phyloP scores from a whole-genome alignment of 192 early-diverging fungal genomes.

The Coemansia sp. region DNA sequence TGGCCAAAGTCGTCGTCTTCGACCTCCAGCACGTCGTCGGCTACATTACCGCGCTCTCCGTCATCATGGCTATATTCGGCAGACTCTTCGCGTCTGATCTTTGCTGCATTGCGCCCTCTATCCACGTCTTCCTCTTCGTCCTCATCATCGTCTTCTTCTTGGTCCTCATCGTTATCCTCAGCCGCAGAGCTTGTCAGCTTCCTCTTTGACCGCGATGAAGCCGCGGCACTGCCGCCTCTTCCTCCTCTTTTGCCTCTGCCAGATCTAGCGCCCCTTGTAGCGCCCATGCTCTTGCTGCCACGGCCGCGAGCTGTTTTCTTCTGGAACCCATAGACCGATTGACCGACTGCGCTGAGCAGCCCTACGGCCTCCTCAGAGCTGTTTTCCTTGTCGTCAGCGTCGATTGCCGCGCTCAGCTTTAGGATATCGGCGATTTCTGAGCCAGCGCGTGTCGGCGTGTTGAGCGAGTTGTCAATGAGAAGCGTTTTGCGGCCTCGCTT shows the following conservation, averaged over 20 bases:
- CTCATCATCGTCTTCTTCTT: slow-evolving; percentile 15
- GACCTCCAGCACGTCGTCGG: slow-evolving; percentile 1
- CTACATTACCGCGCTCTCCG: neutral
- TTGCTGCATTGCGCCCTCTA: slow-evolving; percentile 6
- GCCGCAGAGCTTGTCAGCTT: neutral
- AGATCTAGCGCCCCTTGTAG: neutral
- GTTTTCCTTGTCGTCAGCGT: slow-evolving; percentile 52
- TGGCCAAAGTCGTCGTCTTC: slow-evolving; percentile 15
- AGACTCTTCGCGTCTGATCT: neutral
- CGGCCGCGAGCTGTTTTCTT: slow-evolving; percentile 30
- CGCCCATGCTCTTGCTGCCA: slow-evolving; percentile 7
- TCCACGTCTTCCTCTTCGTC: slow-evolving; percentile 13
- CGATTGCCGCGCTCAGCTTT: slow-evolving; percentile 33
- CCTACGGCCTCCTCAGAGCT: slow-evolving; percentile 37
- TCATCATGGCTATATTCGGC: slow-evolving; percentile 5
- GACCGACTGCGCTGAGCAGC: slow-evolving; percentile 18
- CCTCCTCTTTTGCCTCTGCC: slow-evolving; percentile 21
- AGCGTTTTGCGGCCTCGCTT: slow-evolving; percentile 34
- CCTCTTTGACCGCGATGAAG: neutral
- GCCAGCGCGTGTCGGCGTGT: slow-evolving; percentile 23
- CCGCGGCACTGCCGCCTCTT: slow-evolving; percentile 11
- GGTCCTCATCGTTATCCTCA: neutral
- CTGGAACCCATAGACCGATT: slow-evolving; percentile 48
- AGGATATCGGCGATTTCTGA: slow-evolving; percentile 40
- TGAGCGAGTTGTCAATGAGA: slow-evolving; percentile 25